Evolutionary conservation across 768 basidiomycete species (phyloP), one percentile per base, ranked within the genome.

Genomic region (Tricholoma saponaceum): DNA sequence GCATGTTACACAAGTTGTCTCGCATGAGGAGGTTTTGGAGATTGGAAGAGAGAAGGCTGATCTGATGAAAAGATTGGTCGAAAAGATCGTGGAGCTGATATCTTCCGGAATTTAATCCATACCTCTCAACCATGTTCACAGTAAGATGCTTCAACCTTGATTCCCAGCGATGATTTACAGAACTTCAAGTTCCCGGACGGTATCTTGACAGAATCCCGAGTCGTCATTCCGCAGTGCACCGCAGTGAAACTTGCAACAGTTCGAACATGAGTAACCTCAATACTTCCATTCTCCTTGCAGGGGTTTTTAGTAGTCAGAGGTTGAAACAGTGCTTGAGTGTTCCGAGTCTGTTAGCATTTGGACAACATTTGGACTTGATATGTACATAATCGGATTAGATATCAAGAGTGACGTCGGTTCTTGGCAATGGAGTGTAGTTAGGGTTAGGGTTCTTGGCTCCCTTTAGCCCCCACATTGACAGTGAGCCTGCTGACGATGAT

Each of bases 11-110:
- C 72, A 77, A 54, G 76, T 79, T 6, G 87, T 92, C 4, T 87
- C 87, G 20, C 92, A 94, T 64, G 89, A 83, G 9, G 92, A 95
- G 67, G 92, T 95, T 14, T 71, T 95, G 13, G 70, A 71, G 10
- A 75, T 83, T 23, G 86, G 91, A 10, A 81, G 71, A 63, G 72
- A 78, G 65, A 91, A 89, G 69, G 89, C 85, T 3, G 84, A 87
- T 28, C 77, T 85, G 32, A 85, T 95, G 83, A 83, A 82, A 69
- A 71, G 69, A 52, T 71, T 95, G 39, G 90, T 95, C 8, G 83
- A 83, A 58, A 76, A 72, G 62, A 79, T 92, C 16, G 82, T 90
- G 12, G 79, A 74, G 39, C 58, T 72, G 46, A 58, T 65, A 61
- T 57, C 62, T 22, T 44, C 51, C 6, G n/a, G 28, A 30, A 28